Evolutionary conservation across 352 stramenopile species (phyloP).

Genomic region (Blastocystis sp.): DNA sequence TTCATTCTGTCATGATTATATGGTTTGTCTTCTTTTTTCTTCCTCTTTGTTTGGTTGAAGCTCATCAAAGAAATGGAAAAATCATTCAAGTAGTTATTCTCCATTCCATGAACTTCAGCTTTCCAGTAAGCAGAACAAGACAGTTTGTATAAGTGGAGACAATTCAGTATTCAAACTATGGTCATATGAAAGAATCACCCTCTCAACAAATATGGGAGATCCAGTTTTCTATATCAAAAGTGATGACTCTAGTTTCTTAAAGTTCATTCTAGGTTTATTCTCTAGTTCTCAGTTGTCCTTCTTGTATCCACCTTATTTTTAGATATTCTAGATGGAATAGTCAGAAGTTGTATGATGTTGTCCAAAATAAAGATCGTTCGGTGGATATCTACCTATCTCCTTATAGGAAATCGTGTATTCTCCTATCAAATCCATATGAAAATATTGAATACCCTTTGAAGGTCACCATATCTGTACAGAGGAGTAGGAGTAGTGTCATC

Average conservation of each 20-base stretch:
- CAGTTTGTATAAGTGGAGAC: neutral
- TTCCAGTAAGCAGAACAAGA: neutral
- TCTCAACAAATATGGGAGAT: slow-evolving; percentile 5
- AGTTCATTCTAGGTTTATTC: neutral
- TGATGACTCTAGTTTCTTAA: slow-evolving; percentile 12
- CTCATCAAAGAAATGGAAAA: neutral
- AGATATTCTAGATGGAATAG: neutral
- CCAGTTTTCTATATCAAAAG: neutral
- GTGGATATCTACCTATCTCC: slow-evolving; percentile 14
- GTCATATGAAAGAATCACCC: slow-evolving; percentile 43
- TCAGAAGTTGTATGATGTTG: neutral
- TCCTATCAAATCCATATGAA: neutral
- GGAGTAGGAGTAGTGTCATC: neutral
- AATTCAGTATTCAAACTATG: slow-evolving; percentile 7
- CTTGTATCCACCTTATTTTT: neutral
- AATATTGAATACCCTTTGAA: neutral
- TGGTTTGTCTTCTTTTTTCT: neutral
- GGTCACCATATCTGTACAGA: neutral
- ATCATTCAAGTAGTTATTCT: neutral
- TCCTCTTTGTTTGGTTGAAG: neutral
- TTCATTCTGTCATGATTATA: neutral
- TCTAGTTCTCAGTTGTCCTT: neutral
- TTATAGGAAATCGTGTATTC: slow-evolving; percentile 7
- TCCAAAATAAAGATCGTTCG: neutral
- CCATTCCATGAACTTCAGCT: neutral